Base-by-base conservation (phyloP, 1,284 basidiomycete species). In the Trichosporon sp. region DNA sequence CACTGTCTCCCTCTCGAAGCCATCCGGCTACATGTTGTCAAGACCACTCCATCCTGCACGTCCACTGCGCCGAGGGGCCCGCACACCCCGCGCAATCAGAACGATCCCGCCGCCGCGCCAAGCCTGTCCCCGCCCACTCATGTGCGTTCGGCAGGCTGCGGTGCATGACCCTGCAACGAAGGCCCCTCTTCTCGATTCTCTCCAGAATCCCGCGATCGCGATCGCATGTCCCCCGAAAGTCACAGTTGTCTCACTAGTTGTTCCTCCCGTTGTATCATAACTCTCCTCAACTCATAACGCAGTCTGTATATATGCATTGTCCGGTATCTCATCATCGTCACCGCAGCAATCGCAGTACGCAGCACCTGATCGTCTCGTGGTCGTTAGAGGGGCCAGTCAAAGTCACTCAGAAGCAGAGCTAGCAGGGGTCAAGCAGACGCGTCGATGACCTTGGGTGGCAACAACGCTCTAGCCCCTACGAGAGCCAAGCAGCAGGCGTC, bases 271-370 rank as follows among this genome's bases (percentile, higher is more conserved):
- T 46, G 43, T 46, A 46, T 46, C 43, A 46, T 40, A 40, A 10
- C 35, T 10, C 26, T 10, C 35, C 35, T 37, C 35, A 40, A 40
- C 12, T 10, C 38, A 40, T 46, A 46, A 14, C 43, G 43, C 43
- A 46, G 43, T 46, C 43, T 46, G 43, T 46, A 46, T 14, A 46
- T 46, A 46, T 46, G 43, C 43, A 46, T 46, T 46, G 43, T n/a
- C 43, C 43, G 43, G 43, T 46, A 3, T 46, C 43, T n/a, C 43
- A 10, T 46, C 43, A 14, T 46, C 16, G 7, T 12, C 38, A 10
- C 11, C 38, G 37, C 10, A 11, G 8, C 38, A 11, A 2, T 12
- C 35, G 35, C 35, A 37, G 35, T 37, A 10, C 35, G 35, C 35
- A 37, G 35, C 8, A 37, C 35, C 5, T 10, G 35, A 37, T 37